phyloP scores from a whole-genome alignment of 768 basidiomycete genomes.

The Naganishia onofrii region DNA sequence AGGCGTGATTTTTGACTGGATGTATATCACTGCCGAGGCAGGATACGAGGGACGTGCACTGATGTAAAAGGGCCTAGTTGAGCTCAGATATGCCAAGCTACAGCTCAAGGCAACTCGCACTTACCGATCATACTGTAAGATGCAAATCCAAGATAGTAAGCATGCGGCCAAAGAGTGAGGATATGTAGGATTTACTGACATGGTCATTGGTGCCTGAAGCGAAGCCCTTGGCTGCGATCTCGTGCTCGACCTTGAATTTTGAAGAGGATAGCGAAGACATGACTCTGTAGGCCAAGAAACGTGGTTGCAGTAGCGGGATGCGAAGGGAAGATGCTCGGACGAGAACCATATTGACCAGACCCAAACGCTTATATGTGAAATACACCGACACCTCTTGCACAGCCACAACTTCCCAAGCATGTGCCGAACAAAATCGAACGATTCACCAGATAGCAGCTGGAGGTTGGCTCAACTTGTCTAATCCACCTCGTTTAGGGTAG shows the following conservation, averaged over 20 bases:
- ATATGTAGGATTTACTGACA: conserved; percentile 33
- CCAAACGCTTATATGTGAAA: not conserved
- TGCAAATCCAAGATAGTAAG: not conserved
- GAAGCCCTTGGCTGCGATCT: conserved; percentile 70
- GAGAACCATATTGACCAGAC: not conserved
- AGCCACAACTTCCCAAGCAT: too few species aligned
- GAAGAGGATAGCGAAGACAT: conserved; percentile 16
- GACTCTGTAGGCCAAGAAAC: not conserved
- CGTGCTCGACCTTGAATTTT: conserved; percentile 45
- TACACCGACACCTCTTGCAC: too few species aligned
- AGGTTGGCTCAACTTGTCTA: not conserved
- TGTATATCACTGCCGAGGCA: conserved; percentile 60
- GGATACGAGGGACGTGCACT: conserved; percentile 85
- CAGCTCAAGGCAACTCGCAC: not conserved
- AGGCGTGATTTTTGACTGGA: conserved; percentile 53
- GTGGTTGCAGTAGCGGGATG: not conserved
- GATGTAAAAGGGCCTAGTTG: not conserved
- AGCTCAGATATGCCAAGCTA: not conserved
- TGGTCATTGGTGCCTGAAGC: conserved; percentile 73
- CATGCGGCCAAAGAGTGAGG: not conserved
- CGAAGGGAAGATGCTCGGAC: not conserved
- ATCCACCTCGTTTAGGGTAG: not conserved
- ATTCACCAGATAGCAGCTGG: not conserved
- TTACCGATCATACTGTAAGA: conserved; percentile 25
- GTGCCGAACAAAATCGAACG: too few species aligned